Base-by-base conservation (phyloP, 768 basidiomycete species). In the Mycena amicta region DNA sequence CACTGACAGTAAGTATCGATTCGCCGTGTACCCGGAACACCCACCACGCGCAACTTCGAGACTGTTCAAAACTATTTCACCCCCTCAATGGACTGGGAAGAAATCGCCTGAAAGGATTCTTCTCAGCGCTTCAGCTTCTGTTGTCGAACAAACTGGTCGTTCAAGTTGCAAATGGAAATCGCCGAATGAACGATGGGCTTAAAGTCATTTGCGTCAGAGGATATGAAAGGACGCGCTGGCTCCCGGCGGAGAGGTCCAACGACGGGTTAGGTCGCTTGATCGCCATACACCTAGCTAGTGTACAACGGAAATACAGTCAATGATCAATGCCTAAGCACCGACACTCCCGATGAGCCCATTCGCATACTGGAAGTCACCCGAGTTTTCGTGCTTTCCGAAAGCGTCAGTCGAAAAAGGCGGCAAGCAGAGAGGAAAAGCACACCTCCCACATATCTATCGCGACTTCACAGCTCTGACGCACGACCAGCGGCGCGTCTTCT, bases 391-490 rank as follows among this genome's bases (percentile, higher is more conserved):
- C 88, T 89, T 61, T 37, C 5, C 28, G 11, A 27, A 51, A 53
- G 18, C n/a, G 22, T 65, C 16, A 63, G 53, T 43, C 41, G 53
- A 43, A 20, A 13, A n/a, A 1, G 1, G 40, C 18, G 18, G n/a
- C 15, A 20, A 25, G n/a, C 29, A 20, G 3, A 30, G 16, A 30
- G 31, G 16, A 43, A 22, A 12, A 2, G 74, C 85, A 23, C 54
- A 90, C 92, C 87, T 94, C 92, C 87, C 92, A 97, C 93, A 98
- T 94, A 72, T 97, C 97, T 53, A 99, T 83, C 2, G 97, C 97
- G 50, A 99, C 88, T 68, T 94, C 87, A 72, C 97, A 98, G 63
- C 95, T 97, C 74, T 99, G 95, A 54, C 89, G 84, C 2, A 99
- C 97, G 22, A 98, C 95, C 15, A 82, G 77, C 0, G 95, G 95